Evolutionary conservation across 1,139 yeast genomes (phyloP).

Genomic region (Geotrichum candidum): DNA sequence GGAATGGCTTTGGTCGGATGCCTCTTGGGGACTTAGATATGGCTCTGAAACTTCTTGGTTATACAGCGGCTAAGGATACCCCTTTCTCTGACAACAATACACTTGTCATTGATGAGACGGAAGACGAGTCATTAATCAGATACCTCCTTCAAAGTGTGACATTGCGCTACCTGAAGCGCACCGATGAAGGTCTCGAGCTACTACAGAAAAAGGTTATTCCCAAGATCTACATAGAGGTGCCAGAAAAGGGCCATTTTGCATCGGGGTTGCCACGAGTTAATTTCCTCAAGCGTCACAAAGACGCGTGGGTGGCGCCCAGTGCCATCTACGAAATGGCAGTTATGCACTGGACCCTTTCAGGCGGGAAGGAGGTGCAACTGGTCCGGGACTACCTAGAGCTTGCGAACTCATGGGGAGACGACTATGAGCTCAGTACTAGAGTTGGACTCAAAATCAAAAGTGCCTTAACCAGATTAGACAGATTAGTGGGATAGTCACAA

Average conservation of each 20-base stretch:
- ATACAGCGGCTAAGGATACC: constrained; percentile 38
- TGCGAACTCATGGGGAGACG: constrained; percentile 76
- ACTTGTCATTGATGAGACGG: constrained; percentile 40
- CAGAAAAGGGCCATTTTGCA: constrained; percentile 24
- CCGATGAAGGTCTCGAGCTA: constrained; percentile 53
- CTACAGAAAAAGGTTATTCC: constrained; percentile 55
- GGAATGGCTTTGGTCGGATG: constrained; percentile 93
- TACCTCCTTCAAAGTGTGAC: constrained; percentile 57
- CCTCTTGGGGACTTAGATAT: constrained; percentile 49
- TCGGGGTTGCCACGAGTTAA: constrained; percentile 31
- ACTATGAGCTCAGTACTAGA: constrained; percentile 86
- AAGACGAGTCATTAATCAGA: constrained; percentile 62
- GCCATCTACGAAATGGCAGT: constrained; percentile 81
- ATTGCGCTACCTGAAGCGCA: constrained; percentile 58
- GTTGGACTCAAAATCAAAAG: constrained; percentile 88
- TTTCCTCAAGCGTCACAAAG: constrained; percentile 30
- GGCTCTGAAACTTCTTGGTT: constrained; percentile 47
- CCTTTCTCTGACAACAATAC: constrained; percentile 12
- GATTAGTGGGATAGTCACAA: background rate
- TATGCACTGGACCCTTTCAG: constrained; percentile 66
- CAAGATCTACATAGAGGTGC: constrained; percentile 27
- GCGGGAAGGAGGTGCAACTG: constrained; percentile 42
- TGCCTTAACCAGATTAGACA: constrained; percentile 38
- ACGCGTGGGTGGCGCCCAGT: constrained; percentile 88
- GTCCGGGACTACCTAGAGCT: constrained; percentile 65